Base-by-base conservation (phyloP, 768 basidiomycete genomes). In the Sporobolomyces pararoseus region DNA sequence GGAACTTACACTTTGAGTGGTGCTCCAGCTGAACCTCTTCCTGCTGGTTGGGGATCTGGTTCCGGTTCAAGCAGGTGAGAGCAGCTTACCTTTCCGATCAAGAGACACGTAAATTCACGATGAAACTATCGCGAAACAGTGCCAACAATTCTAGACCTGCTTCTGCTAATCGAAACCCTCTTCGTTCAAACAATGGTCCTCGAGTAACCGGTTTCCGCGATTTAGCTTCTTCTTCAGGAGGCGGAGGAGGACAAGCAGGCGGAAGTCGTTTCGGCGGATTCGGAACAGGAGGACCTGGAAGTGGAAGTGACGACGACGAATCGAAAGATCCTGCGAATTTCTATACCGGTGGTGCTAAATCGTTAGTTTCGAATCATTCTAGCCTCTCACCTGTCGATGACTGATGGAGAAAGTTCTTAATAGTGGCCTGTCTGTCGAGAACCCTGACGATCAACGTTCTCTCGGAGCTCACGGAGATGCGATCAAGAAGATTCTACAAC, bases 281-380 rank as follows among this genome's bases (percentile, higher is more conserved):
- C 25, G 42, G 58, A 13, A n/a, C 51, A n/a, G 37, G 35, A 57
- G 85, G 85, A 34, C 86, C 86, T 1, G 83, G 83, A 16, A 82
- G 82, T 25, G 31, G 42, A 10, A 80, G 79, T 12, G 83, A 83
- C 50, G 81, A 80, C 7, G 82, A 83, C 42, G 83, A 84, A 23
- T 81, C 83, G 2, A 72, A 75, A 21, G 77, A 80, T 54, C 78
- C 77, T 7, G 86, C 90, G 75, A 87, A 83, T 73, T 90, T 88
- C 84, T 98, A 91, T 79, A 88, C 95, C 4, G 95, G 95, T n/a
- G 95, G 95, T 0, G 95, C 95, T 78, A 83, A 90, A 77, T 93
- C 91, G 93, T 90, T 39, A 58, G 77, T 61, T 10, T 21, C 21
- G n/a, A n/a, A n/a, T 10, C 25, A 9, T 16, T 32, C 19, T 27